Percentiles rank a stretch among this genome's conserved stretches.
Evolutionary conservation across 192 early-diverging fungal genomes (phyloP).

Genomic region (Radiomyces spectabilis): DNA sequence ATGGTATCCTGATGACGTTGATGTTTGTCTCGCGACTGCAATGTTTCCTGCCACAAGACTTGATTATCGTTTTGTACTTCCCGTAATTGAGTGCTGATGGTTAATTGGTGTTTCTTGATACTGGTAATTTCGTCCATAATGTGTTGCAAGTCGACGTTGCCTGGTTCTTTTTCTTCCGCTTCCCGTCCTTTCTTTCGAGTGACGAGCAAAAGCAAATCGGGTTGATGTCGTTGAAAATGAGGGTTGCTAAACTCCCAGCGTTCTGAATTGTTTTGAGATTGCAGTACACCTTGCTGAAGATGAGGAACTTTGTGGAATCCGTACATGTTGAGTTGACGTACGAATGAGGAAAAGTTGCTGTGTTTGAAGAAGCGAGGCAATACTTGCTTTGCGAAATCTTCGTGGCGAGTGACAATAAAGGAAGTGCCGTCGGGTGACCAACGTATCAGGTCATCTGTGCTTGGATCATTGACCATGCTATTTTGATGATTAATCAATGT

Average conservation of each 20-base stretch:
- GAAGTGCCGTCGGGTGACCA: constrained; percentile 87
- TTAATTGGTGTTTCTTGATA: constrained; percentile 88
- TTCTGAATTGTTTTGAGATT: constrained; percentile 66
- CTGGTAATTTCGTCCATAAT: constrained; percentile 75
- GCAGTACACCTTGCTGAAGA: constrained; percentile 80
- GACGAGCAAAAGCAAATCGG: constrained; percentile 82
- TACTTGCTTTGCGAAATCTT: constrained; percentile 37
- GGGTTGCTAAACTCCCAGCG: constrained; percentile 88
- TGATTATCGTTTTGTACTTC: constrained; percentile 86
- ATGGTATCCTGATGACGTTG: constrained; percentile 86
- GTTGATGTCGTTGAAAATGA: constrained; percentile 84
- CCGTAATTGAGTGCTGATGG: constrained; percentile 82
- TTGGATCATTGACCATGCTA: constrained; percentile 87
- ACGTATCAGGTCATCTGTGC: constrained; percentile 78
- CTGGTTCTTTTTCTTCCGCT: constrained; percentile 41
- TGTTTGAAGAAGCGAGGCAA: constrained; percentile 88
- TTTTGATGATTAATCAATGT: not conserved
- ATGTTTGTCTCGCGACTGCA: constrained; percentile 68
- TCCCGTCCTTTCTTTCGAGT: constrained; percentile 69
- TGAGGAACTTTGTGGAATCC: constrained; percentile 97
- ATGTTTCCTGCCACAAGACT: constrained; percentile 79
- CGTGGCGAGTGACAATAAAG: constrained; percentile 59
- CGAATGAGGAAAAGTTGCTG: constrained; percentile 85
- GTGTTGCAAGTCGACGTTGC: constrained; percentile 42
- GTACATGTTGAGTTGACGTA: constrained; percentile 91